Conservation (phyloP, 2,329 filamentous ascomycete species). For the Bipolaris zeicola region DNA sequence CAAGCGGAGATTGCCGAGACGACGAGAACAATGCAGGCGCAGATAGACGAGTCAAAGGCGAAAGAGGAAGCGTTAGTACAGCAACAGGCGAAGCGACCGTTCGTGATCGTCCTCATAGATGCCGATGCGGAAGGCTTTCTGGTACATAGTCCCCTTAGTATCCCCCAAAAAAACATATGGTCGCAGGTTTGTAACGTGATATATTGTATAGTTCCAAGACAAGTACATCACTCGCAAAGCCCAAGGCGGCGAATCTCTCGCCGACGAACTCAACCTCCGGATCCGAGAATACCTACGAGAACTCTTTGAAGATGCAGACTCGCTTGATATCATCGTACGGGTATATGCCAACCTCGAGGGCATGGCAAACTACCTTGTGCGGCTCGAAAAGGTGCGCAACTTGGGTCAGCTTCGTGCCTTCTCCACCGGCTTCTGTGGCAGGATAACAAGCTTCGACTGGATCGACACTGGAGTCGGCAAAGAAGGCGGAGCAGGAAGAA, state of each 20-base stretch:
- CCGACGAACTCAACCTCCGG: constrained; percentile 43
- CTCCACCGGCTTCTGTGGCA: constrained; percentile 45
- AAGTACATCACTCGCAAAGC: constrained; percentile 44
- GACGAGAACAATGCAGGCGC: constrained; percentile 13
- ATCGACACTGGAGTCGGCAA: constrained; percentile 46
- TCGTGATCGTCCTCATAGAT: constrained; percentile 46
- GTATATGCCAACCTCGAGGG: constrained; percentile 47
- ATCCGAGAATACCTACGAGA: constrained; percentile 45
- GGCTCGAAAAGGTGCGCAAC: constrained; percentile 44
- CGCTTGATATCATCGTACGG: constrained; percentile 43
- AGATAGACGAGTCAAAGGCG: constrained; percentile 33
- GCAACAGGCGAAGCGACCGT: constrained; percentile 43
- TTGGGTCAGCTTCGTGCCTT: constrained; percentile 44
- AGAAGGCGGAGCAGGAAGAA: constrained; percentile 41
- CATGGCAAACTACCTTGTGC: constrained; percentile 45
- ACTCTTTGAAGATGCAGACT: constrained; percentile 43
- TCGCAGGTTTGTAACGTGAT: not conserved
- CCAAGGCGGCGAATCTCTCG: constrained; percentile 43
- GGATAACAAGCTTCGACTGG: constrained; percentile 46
- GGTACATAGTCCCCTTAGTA: constrained; percentile 21
- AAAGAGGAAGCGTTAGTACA: constrained; percentile 38
- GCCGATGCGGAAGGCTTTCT: constrained; percentile 47
- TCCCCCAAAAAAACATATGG: not conserved
- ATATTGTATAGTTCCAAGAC: constrained; percentile 38
- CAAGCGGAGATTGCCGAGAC: constrained; percentile 37